Base-by-base conservation (phyloP, 78 protist genomes). In the Chrysochromulina parva region DNA sequence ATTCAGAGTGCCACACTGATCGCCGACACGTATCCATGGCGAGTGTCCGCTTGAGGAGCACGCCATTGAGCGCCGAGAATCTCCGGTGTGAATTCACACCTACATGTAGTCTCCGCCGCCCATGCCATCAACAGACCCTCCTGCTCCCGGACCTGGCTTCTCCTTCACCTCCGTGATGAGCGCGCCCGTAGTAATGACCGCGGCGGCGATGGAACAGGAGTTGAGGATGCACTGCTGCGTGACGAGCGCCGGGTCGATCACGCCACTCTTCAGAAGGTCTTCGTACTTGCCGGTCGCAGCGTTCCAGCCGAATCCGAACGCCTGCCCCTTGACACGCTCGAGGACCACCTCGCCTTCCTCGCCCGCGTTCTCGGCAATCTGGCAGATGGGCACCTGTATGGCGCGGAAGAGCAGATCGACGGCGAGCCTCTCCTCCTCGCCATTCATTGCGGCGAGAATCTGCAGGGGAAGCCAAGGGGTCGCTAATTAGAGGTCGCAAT, bases 161-260 rank as follows among this genome's bases (percentile, higher is more conserved):
- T 55, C 69, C 10, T 13, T 7, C 28, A 82, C 16, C 69, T 57
- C 67, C 38, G 65, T 54, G 88, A 82, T 57, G 67, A 82, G 88
- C 4, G n/a, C 67, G 14, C 4, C 3, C 11, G 90, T 88, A 24
- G 90, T 88, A 28, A 88, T 48, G n/a, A 88, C 62, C 14, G 66
- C 0, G 52, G 82, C 80, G 2, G 85, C 90, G 66, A 88, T 55
- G 13, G 90, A 88, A 24, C 66, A 60, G 6, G 82, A 6, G 65
- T 88, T 73, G 28, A 38, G 24, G 28, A 88, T 26, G 26, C 57
- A 76, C 67, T 19, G 48, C 82, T 74, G 53, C 19, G 82, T 73
- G 26, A 88, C 90, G 17, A 6, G 67, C 26, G 82, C 80, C 9
- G 90, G 90, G 55, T 88, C 90, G 90, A 88, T 50, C 65, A 88